A percentile compares a stretch with the other conserved stretches of the same genome.
Evolutionary conservation across 2,329 filamentous ascomycete genomes (phyloP).

Genomic region (Ophiostoma novo-ulmi): DNA sequence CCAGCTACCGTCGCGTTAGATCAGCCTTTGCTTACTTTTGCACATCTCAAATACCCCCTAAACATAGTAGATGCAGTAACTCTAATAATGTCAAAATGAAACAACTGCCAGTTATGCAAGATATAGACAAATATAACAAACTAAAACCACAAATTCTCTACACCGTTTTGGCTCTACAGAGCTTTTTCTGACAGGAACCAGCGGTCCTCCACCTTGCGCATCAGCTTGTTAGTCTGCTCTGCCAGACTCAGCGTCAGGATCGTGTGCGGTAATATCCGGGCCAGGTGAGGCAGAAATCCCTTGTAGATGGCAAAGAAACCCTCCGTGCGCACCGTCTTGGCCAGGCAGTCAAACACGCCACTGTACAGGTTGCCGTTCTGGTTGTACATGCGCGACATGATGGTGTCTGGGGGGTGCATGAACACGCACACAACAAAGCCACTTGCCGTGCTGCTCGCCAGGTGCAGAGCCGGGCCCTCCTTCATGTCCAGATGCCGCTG

Average conservation of each 20-base stretch:
- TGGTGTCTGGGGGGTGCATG: conserved; percentile 98
- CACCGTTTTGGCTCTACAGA: neutral
- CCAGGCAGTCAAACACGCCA: conserved; percentile 85
- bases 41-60: neutral
- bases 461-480: conserved; percentile 82
- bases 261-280: conserved; percentile 90
- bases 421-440: conserved; percentile 96
- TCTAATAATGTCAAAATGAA: neutral
- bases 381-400: conserved; percentile 99
- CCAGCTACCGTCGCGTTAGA: neutral
- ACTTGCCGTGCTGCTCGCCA: conserved; percentile 81
- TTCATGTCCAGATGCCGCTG: conserved; percentile 79
- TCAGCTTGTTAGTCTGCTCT: conserved; percentile 93
- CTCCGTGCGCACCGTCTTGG: conserved; percentile 86
- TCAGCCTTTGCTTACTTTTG: neutral
- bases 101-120: conserved; percentile 2
- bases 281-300: conserved; percentile 91
- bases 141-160: neutral
- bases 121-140: neutral
- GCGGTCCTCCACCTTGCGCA: conserved; percentile 67
- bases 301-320: conserved; percentile 94
- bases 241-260: conserved; percentile 88
- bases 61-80: neutral
- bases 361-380: conserved; percentile 96
- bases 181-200: conserved; percentile 34